Percentiles rank a stretch among this genome's conserved stretches.
Evolutionary conservation across 2,329 filamentous ascomycete species (phyloP).

Genomic region (Phyllosticta citrichinensis): DNA sequence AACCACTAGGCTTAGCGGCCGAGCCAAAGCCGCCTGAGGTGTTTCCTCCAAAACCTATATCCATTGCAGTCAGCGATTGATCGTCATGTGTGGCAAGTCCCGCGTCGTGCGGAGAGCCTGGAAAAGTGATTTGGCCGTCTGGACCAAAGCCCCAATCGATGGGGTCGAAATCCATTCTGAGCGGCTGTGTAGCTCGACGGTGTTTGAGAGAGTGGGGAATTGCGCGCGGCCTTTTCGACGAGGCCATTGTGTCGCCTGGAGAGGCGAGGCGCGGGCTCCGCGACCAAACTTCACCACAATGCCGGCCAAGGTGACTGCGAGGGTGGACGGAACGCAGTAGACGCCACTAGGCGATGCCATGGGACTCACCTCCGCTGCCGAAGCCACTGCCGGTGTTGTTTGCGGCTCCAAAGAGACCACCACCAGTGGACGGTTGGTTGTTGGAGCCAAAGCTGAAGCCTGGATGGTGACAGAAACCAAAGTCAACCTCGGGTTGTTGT

Average conservation of each 20-base stretch:
- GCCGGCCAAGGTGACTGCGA: neutral
- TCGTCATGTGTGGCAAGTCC: neutral
- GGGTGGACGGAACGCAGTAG: neutral
- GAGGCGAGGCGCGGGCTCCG: neutral
- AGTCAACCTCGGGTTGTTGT: conserved; percentile 20
- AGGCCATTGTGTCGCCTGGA: neutral
- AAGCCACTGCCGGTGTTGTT: conserved; percentile 20
- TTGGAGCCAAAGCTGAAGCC: conserved; percentile 28
- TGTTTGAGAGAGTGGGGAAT: neutral
- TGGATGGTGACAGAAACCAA: conserved; percentile 25
- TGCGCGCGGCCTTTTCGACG: neutral
- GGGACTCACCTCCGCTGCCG: conserved; percentile 15
- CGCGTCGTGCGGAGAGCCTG: neutral
- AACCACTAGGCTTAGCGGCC: conserved; percentile 6
- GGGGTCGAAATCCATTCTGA: neutral
- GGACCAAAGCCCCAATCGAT: neutral
- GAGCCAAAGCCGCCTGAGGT: conserved; percentile 17
- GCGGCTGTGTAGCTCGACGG: neutral
- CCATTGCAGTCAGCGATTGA: neutral
- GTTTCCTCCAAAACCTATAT: conserved; percentile 12
- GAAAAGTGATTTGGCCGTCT: neutral
- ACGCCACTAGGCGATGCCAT: neutral
- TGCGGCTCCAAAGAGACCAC: conserved; percentile 17
- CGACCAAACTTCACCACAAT: neutral
- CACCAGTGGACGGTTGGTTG: conserved; percentile 17